These are phyloP conservation scores for Penicillium manginii DNA, from an alignment of 495 filamentous ascomycete genomes.

Conservation along the genomic window DNA sequence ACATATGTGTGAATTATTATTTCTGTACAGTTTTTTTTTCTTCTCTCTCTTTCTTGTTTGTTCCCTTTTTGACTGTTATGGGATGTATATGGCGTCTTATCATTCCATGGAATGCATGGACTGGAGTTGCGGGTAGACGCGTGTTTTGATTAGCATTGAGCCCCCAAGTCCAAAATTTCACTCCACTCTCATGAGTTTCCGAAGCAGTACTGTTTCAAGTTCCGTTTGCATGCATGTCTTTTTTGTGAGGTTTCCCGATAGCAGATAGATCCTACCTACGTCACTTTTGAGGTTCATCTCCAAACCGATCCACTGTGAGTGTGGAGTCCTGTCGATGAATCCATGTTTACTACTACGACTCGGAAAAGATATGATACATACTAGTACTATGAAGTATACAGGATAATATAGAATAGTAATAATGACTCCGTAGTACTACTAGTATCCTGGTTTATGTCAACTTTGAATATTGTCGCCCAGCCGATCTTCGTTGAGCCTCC, in stretches of 20 bases:
- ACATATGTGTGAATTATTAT: conserved; percentile 21
- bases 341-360: no score
- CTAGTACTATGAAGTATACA: no score
- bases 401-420: no score
- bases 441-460: no score
- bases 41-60: conserved; percentile 17
- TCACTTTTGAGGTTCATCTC: no score
- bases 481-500: conserved; percentile 15
- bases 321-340: no score
- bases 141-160: conserved; percentile 11
- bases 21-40: conserved; percentile 19
- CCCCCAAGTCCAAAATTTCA: conserved; percentile 3
- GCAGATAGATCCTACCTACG: no score
- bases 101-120: conserved; percentile 21
- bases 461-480: conserved; percentile 3
- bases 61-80: conserved; percentile 29
- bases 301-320: no score
- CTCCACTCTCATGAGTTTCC: conserved; percentile 11
- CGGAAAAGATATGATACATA: no score
- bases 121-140: conserved; percentile 19
- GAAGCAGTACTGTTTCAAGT: neutral
- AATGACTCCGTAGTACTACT: no score
- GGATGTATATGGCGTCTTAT: conserved; percentile 26
- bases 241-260: no score
- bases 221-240: no score